These are phyloP conservation scores for Trichoderma simmonsii DNA, from an alignment of 2,329 filamentous ascomycete species.

Conservation along the genomic window DNA sequence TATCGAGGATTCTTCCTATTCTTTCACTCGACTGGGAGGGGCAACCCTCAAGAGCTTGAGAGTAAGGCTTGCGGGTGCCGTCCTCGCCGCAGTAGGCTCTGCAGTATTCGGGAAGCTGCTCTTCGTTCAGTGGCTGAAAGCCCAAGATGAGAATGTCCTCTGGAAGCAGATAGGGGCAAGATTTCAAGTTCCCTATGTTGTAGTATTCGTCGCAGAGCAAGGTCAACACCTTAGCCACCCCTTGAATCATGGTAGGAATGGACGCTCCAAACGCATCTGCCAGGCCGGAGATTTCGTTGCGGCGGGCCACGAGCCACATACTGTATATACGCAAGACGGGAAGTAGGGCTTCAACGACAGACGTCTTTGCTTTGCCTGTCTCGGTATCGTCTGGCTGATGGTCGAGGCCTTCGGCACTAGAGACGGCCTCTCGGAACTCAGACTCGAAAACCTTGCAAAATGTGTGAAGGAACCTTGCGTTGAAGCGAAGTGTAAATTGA, in stretches of 20 bases:
- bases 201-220: conserved; percentile 46
- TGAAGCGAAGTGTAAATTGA: conserved; percentile 71
- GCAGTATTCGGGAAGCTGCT: conserved; percentile 39
- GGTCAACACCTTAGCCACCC: conserved; percentile 46
- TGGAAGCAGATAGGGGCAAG: conserved; percentile 48
- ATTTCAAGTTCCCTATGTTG: conserved; percentile 35
- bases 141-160: conserved; percentile 51
- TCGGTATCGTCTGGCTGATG: conserved; percentile 25
- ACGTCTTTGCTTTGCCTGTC: conserved; percentile 30
- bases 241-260: conserved; percentile 45
- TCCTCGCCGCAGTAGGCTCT: conserved; percentile 36
- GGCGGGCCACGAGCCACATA: conserved; percentile 50
- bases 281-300: conserved; percentile 45
- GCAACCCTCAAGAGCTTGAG: conserved; percentile 32
- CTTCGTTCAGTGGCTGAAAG: conserved; percentile 40
- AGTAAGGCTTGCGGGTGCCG: conserved; percentile 40
- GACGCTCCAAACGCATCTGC: conserved; percentile 44
- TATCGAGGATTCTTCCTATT: conserved; percentile 48
- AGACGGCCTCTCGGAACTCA: conserved; percentile 52
- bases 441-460: conserved; percentile 67
- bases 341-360: conserved; percentile 43
- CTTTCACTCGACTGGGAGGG: conserved; percentile 36
- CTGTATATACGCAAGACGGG: conserved; percentile 52
- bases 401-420: conserved; percentile 22
- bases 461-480: conserved; percentile 71